Percentiles rank a stretch among this genome's conserved stretches.
Conservation (phyloP, 2,329 filamentous ascomycete species). For the Cyphellophora europaea region DNA sequence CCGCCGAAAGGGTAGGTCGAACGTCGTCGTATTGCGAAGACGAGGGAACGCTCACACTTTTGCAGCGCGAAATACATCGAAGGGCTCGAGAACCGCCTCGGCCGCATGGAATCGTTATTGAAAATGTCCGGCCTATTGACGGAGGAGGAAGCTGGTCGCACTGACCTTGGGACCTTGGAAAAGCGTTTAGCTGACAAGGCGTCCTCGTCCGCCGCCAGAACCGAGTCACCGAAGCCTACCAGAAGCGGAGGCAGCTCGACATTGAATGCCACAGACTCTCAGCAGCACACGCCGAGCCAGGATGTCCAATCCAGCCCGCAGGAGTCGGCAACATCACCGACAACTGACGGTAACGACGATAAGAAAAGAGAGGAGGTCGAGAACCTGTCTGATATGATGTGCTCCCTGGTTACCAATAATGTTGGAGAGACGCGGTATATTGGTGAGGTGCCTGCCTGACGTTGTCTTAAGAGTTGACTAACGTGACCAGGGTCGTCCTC, state of each 20-base stretch:
- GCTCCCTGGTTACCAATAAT: slow-evolving; percentile 89
- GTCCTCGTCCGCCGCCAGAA: slow-evolving; percentile 18
- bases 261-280: slow-evolving; percentile 6
- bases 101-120: slow-evolving; percentile 90
- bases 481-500: slow-evolving; percentile 69
- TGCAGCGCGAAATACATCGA: slow-evolving; percentile 91
- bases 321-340: slow-evolving; percentile 18
- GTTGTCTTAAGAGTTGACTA: slow-evolving; percentile 31
- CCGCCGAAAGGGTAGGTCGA: slow-evolving; percentile 83
- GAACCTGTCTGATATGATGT: slow-evolving; percentile 95
- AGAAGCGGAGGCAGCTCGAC: slow-evolving; percentile 8
- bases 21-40: slow-evolving; percentile 3
- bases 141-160: slow-evolving; percentile 76
- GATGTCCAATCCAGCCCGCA: slow-evolving; percentile 22
- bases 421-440: slow-evolving; percentile 93
- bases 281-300: background rate
- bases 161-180: slow-evolving; percentile 80
- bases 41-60: slow-evolving; percentile 5
- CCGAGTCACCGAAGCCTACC: slow-evolving; percentile 12
- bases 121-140: slow-evolving; percentile 76
- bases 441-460: slow-evolving; percentile 44
- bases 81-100: slow-evolving; percentile 84
- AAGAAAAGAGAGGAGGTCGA: slow-evolving; percentile 58
- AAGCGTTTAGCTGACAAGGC: slow-evolving; percentile 55
- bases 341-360: slow-evolving; percentile 9